These are phyloP conservation scores for Nicotiana tomentosiformis DNA, from an alignment of 257 asterid genomes.

Conservation along the genomic window DNA sequence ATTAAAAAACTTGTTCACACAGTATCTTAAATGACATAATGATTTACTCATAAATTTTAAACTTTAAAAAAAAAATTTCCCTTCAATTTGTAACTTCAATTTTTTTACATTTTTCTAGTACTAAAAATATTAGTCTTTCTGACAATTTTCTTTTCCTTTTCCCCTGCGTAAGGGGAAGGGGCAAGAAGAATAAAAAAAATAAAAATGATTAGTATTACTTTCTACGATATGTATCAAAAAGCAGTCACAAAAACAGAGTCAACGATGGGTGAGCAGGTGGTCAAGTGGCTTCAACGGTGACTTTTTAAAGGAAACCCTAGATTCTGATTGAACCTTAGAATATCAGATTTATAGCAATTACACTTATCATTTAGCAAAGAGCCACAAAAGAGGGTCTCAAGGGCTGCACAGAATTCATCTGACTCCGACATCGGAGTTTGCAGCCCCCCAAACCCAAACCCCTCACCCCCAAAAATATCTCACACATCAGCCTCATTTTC, in stretches of 20 bases:
- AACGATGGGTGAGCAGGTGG: not conserved
- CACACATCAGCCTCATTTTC: not conserved
- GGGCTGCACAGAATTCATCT: not conserved
- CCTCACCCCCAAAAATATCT: not conserved
- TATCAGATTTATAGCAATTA: not conserved
- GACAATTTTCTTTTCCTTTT: too few relatives aligned
- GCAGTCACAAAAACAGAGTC: not conserved
- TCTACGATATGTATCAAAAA: too few relatives aligned
- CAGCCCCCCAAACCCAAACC: conserved; percentile 12
- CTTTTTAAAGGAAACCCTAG: not conserved
- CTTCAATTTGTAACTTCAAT: too few relatives aligned
- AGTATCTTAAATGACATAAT: too few relatives aligned
- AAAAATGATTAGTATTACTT: too few relatives aligned
- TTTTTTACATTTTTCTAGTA: too few relatives aligned
- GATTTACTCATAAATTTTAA: too few relatives aligned
- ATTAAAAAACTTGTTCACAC: too few relatives aligned
- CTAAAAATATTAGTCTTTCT: too few relatives aligned
- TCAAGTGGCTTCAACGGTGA: not conserved
- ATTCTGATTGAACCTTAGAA: not conserved
- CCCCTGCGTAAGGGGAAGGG: too few relatives aligned
- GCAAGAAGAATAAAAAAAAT: too few relatives aligned
- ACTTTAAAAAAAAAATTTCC: too few relatives aligned
- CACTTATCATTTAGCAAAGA: not conserved
- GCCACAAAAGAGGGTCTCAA: not conserved
- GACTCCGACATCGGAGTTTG: conserved; percentile 38